phyloP scores from a whole-genome alignment of 495 filamentous ascomycete genomes.

The Mytilinidion resinicola region DNA sequence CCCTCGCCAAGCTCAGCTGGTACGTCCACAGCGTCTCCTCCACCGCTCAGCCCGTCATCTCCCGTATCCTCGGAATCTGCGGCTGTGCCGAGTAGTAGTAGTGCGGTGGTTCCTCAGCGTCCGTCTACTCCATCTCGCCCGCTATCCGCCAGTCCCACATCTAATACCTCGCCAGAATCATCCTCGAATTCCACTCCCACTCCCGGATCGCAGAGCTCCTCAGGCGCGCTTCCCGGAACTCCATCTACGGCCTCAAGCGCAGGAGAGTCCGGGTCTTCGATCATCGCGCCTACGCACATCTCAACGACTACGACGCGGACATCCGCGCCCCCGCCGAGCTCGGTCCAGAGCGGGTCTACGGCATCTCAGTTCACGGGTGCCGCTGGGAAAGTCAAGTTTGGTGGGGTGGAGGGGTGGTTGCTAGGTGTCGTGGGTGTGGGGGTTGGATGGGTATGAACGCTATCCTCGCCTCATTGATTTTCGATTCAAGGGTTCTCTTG shows the following conservation, averaged over 20 bases:
- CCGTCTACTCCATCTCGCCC: background rate
- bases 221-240: too few species aligned
- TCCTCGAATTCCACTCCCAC: background rate
- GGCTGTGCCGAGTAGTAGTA: background rate
- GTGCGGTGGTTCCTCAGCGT: background rate
- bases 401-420: conserved; percentile 17
- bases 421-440: conserved; percentile 23
- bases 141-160: background rate
- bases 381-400: background rate
- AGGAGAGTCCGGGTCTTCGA: background rate
- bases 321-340: background rate
- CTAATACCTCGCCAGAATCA: background rate
- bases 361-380: conserved; percentile 1
- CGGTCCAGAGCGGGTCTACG: background rate
- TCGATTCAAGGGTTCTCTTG: too few species aligned
- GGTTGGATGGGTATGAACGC: conserved; percentile 19
- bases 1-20: background rate
- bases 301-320: conserved; percentile 7
- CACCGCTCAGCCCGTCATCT: background rate
- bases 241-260: background rate
- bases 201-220: conserved; percentile 1
- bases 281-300: background rate
- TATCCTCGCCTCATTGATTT: too few species aligned
- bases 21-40: background rate
- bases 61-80: background rate